Base-by-base conservation (phyloP, 2,329 filamentous ascomycete genomes). In the Colletotrichum sp. region DNA sequence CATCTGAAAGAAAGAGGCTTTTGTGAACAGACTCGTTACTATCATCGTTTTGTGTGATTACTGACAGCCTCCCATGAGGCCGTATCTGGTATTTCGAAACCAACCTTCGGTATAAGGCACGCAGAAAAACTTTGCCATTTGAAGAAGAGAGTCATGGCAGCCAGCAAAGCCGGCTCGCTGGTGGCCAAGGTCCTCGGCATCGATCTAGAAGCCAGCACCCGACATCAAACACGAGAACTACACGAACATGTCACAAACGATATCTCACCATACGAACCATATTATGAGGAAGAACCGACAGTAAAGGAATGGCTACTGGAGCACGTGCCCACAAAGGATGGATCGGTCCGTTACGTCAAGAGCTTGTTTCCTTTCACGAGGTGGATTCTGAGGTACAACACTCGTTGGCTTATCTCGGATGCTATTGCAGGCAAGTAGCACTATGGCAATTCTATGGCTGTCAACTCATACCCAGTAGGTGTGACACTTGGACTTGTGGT, bases 121-220 rank as follows among this genome's bases (percentile, higher is more conserved):
- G 1, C 43, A n/a, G 6, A 6, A 36, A 24, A 5, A 34, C 7
- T 18, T 15, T 26, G 16, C 32, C n/a, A 15, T 1, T 57, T 7
- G 8, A 8, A 52, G 5, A 15, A 7, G 9, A 21, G 55, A 30
- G 28, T 26, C 36, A 76, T 76, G 74, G 60, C 65, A 24, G 60
- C 81, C 38, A 90, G 89, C 79, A 93, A 93, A 83, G 79, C 94
- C 78, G 94, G 95, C 84, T 93, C 93, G 81, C 87, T 88, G 79
- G 83, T 98, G 82, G 96, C 96, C 82, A 97, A 95, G 84, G 89
- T 88, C 75, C 89, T 98, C 34, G 94, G 94, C 72, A 98, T 98
- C 88, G 94, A 97, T 83, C 87, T 98, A 34, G 90, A 96, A 74
- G 87, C 66, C 55, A 75, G 74, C 66, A 71, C 60, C 3, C 74